Evolutionary conservation across 169 alveolate genomes (phyloP).

Genomic region (Eimeria nieschulzi): DNA sequence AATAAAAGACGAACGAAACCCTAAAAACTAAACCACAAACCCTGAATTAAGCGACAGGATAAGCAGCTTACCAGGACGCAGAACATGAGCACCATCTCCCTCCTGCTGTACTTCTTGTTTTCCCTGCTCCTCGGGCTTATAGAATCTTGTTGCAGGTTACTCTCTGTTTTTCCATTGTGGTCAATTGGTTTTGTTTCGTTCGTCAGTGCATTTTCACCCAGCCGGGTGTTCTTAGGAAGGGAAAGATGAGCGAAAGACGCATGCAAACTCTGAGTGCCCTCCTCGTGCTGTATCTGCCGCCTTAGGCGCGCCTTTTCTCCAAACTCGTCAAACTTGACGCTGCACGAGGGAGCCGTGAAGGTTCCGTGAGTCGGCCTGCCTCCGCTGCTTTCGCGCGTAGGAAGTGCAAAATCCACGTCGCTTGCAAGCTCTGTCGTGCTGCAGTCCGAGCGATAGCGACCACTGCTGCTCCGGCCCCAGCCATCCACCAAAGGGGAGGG

Average conservation of each 20-base stretch:
- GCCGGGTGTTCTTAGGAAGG: not conserved
- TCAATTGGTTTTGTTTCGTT: too few species aligned
- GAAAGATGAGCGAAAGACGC: not conserved
- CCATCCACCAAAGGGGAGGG: constrained; percentile 25
- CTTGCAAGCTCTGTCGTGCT: not conserved
- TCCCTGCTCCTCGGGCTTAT: too few species aligned
- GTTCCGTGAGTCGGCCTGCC: too few species aligned
- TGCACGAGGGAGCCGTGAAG: constrained; percentile 26
- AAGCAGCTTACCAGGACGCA: too few species aligned
- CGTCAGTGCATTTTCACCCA: too few species aligned
- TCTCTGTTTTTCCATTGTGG: too few species aligned
- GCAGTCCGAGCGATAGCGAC: constrained; percentile 1
- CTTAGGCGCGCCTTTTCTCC: not conserved
- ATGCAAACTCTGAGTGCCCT: constrained; percentile 37
- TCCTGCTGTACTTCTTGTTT: too few species aligned
- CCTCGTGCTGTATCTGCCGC: not conserved
- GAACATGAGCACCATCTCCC: too few species aligned
- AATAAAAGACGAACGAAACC: not conserved
- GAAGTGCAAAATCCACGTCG: not conserved
- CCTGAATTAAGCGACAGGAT: too few species aligned
- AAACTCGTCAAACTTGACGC: constrained; percentile 7
- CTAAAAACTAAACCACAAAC: constrained; percentile 7
- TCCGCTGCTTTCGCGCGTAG: not conserved
- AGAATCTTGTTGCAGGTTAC: too few species aligned
- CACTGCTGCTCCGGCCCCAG: not conserved